Evolutionary conservation across 2,329 filamentous ascomycete genomes (phyloP).

Genomic region (Botrytis paeoniae): DNA sequence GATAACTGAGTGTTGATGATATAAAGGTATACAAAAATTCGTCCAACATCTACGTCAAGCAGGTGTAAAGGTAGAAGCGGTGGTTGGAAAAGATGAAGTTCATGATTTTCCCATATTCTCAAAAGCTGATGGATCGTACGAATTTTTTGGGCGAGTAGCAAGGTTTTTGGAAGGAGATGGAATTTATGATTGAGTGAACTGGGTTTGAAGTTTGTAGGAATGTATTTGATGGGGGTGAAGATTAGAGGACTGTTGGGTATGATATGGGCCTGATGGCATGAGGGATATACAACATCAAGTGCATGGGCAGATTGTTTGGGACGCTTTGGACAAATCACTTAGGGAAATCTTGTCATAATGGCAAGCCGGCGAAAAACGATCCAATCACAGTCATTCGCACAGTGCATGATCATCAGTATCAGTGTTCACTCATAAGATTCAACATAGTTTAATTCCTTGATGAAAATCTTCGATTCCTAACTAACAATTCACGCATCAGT

Average conservation of each 20-base stretch:
- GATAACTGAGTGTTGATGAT: background rate
- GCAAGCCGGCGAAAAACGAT: background rate
- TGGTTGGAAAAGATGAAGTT: background rate
- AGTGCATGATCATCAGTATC: background rate
- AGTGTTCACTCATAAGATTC: background rate
- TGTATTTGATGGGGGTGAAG: background rate
- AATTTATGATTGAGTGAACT: background rate
- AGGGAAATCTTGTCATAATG: background rate
- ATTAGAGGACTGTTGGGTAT: background rate
- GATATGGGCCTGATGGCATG: background rate
- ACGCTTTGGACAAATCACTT: background rate
- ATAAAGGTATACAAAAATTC: background rate
- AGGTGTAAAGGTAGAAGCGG: background rate
- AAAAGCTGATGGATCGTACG: background rate
- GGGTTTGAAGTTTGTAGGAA: background rate
- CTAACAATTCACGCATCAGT: background rate
- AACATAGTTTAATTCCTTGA: background rate
- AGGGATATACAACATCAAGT: background rate
- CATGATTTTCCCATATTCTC: background rate
- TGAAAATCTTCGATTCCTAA: background rate
- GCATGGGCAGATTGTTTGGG: background rate
- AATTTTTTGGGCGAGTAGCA: background rate
- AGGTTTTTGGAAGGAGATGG: background rate
- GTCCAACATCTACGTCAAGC: background rate
- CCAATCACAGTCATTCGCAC: background rate